Evolutionary conservation across 352 stramenopile species (phyloP).

Genomic region (Elongisporangium prolatum): DNA sequence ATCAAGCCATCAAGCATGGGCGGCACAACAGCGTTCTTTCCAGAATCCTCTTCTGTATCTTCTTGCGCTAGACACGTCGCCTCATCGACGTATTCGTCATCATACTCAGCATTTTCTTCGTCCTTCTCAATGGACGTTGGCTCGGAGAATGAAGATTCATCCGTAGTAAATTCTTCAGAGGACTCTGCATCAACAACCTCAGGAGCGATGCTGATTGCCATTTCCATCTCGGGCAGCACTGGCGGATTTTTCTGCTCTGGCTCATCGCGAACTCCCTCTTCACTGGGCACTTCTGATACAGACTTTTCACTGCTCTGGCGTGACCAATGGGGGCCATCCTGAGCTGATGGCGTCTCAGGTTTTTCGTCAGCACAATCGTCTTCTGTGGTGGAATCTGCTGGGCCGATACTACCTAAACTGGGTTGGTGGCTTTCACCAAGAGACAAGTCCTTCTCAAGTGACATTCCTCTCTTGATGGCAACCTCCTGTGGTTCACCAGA

Average conservation of each 20-base stretch:
- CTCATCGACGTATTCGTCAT: constrained; percentile 12
- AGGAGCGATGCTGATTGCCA: not conserved
- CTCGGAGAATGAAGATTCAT: not conserved
- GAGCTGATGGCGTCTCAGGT: not conserved
- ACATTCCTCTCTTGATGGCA: too few relatives aligned
- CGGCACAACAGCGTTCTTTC: not conserved
- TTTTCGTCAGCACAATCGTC: not conserved
- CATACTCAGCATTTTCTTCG: constrained; percentile 12
- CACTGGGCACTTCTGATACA: not conserved
- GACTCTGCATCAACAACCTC: not conserved
- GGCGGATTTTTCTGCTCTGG: not conserved
- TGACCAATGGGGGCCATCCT: not conserved
- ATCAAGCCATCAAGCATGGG: not conserved
- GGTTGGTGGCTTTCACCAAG: not conserved
- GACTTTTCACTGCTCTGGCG: not conserved
- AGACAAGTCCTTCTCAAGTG: not conserved
- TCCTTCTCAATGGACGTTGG: too few relatives aligned
- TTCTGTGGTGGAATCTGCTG: too few relatives aligned
- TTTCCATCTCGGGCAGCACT: not conserved
- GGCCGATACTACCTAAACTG: too few relatives aligned
- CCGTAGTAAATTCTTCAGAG: not conserved
- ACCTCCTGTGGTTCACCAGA: too few relatives aligned
- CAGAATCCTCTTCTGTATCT: not conserved
- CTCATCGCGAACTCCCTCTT: not conserved
- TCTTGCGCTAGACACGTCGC: constrained; percentile 5